phyloP scores from a whole-genome alignment of 2,329 filamentous ascomycete genomes.

The Microcyclospora tardicrescens region DNA sequence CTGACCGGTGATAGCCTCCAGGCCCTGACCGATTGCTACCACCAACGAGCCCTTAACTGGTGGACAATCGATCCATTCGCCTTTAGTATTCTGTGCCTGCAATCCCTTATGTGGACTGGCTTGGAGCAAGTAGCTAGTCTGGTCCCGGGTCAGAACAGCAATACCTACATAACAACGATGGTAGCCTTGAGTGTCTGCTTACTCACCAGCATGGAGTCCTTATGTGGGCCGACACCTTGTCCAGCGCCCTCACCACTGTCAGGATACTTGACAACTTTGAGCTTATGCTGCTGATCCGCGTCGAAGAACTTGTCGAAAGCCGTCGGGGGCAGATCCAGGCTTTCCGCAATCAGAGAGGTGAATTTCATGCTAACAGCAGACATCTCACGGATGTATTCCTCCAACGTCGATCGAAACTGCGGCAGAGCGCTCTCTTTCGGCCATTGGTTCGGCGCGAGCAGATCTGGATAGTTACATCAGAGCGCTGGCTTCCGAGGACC shows the following conservation, averaged over 20 bases:
- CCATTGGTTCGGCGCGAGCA: constrained; percentile 70
- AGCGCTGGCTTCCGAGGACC: too few species aligned
- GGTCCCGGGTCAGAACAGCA: too few species aligned
- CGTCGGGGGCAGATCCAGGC: constrained; percentile 54
- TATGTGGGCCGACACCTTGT: constrained; percentile 61
- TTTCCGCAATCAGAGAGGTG: constrained; percentile 70
- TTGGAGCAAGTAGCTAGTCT: constrained; percentile 65
- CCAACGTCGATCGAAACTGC: constrained; percentile 53
- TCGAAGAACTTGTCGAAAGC: constrained; percentile 76
- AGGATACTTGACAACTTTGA: constrained; percentile 75
- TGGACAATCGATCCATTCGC: constrained; percentile 71
- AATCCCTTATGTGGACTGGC: constrained; percentile 62
- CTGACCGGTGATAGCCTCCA: constrained; percentile 60
- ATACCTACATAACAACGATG: too few species aligned
- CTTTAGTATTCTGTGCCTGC: constrained; percentile 68
- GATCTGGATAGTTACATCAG: constrained; percentile 32
- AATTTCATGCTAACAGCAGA: constrained; percentile 58
- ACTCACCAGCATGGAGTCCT: constrained; percentile 59
- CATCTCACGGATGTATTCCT: constrained; percentile 68
- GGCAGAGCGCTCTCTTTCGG: constrained; percentile 52
- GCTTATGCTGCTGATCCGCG: constrained; percentile 59
- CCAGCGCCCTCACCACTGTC: constrained; percentile 48
- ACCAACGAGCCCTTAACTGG: constrained; percentile 67
- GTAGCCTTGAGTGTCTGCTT: too few species aligned
- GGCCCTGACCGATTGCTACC: constrained; percentile 74